A percentile compares a stretch with the other conserved stretches of the same genome.
Conservation (phyloP, 345 rosid species). For the Stellera chamaejasme region DNA sequence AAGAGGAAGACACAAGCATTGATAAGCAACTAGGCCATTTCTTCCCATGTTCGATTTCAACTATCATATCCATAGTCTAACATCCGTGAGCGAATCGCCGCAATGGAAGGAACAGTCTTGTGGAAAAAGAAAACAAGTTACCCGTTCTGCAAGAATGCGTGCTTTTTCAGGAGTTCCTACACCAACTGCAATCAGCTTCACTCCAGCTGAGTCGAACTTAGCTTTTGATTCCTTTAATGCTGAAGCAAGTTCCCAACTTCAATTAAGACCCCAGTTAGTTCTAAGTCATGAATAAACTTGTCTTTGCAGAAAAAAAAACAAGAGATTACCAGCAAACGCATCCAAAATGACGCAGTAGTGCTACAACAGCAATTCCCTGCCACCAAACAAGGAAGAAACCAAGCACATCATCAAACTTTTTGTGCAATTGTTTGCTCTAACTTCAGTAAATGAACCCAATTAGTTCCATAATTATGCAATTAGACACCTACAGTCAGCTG, state of each 20-base stretch:
- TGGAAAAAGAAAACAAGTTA: constrained; percentile 4
- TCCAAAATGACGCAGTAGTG: constrained; percentile 84
- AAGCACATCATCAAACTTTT: no score
- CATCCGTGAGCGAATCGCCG: no score
- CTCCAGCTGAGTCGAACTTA: constrained; percentile 48
- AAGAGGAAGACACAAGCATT: no score
- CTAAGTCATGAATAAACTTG: constrained; percentile 1
- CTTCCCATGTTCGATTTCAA: no score
- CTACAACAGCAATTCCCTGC: constrained; percentile 76
- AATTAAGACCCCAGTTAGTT: not conserved
- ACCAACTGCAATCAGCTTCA: constrained; percentile 51
- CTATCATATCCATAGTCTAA: no score
- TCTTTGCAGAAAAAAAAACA: constrained; percentile 5
- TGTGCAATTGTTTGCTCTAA: no score
- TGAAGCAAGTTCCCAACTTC: constrained; percentile 82
- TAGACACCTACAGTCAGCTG: no score
- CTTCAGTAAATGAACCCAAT: no score
- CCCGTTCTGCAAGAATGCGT: constrained; percentile 44
- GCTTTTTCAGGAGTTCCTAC: constrained; percentile 56
- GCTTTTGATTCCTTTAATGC: constrained; percentile 38
- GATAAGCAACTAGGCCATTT: no score
- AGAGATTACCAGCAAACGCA: constrained; percentile 67
- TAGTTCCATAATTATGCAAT: no score
- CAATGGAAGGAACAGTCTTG: no score
- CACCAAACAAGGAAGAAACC: not conserved